Conservation (phyloP, 75 land plant species). For the Pinus taeda region DNA sequence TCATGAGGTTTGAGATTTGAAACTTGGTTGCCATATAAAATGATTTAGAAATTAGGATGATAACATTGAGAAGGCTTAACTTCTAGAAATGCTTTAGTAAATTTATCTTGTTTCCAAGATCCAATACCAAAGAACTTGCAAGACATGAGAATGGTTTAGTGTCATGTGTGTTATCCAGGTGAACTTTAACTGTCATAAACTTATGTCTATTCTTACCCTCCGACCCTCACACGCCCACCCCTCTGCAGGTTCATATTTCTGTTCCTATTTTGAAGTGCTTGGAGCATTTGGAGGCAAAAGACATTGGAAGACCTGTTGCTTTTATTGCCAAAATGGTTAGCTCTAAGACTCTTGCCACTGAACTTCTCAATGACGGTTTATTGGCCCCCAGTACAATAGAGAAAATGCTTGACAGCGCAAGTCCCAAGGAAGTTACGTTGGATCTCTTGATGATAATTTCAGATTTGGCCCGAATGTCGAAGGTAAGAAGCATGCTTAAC, state of each 20-base stretch:
- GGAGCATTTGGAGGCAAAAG: slow-evolving; percentile 60
- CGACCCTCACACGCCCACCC: no score
- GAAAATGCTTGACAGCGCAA: slow-evolving; percentile 50
- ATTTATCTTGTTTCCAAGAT: neutral
- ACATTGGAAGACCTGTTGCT: slow-evolving; percentile 73
- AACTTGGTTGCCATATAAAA: neutral
- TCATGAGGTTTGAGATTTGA: slow-evolving; percentile 58
- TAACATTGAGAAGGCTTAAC: neutral
- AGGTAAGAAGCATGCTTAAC: slow-evolving; percentile 32
- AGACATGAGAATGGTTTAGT: neutral
- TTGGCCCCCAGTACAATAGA: slow-evolving; percentile 49
- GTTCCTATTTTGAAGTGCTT: slow-evolving; percentile 62
- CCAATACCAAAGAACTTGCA: neutral
- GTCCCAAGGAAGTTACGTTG: slow-evolving; percentile 66
- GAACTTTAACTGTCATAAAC: slow-evolving; percentile 8
- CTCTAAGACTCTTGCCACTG: slow-evolving; percentile 64
- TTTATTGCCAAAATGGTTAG: slow-evolving; percentile 77
- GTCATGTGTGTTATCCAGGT: neutral
- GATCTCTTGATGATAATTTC: slow-evolving; percentile 87
- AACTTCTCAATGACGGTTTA: slow-evolving; percentile 69
- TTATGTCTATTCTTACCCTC: neutral
- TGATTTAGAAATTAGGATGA: neutral
- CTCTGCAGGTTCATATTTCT: slow-evolving; percentile 58
- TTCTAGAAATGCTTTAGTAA: neutral
- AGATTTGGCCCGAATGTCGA: slow-evolving; percentile 94